A percentile compares a stretch with the other conserved stretches of the same genome.
Evolutionary conservation across 2,329 filamentous ascomycete genomes (phyloP).

Genomic region (Neopestalotiopsis rosae): DNA sequence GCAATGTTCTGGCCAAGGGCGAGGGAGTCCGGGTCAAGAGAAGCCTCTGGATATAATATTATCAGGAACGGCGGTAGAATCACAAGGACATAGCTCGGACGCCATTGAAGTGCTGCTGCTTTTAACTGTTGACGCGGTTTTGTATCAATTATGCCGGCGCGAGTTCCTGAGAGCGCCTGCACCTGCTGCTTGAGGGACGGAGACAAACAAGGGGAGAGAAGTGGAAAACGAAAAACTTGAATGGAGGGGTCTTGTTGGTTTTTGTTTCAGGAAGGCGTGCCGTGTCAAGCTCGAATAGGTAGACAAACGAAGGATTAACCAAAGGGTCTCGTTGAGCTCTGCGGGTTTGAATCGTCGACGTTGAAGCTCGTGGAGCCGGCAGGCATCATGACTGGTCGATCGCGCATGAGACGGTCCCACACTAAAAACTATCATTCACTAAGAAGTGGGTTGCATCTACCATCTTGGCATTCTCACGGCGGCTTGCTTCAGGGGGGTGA

Average conservation of each 20-base stretch:
- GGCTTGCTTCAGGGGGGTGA: background rate
- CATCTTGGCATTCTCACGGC: background rate
- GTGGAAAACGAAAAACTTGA: background rate
- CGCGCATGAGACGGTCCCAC: constrained; percentile 10
- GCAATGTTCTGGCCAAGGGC: background rate
- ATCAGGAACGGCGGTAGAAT: constrained; percentile 4
- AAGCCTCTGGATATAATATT: constrained; percentile 13
- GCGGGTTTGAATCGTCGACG: constrained; percentile 8
- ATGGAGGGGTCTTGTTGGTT: background rate
- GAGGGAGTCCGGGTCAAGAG: constrained; percentile 8
- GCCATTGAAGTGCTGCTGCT: constrained; percentile 18
- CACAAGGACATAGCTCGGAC: constrained; percentile 15
- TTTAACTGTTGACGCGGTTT: background rate
- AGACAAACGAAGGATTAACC: background rate
- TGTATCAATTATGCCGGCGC: background rate
- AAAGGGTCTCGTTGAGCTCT: constrained; percentile 2
- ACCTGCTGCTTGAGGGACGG: background rate
- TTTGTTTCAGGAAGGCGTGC: constrained; percentile 11
- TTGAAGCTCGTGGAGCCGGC: constrained; percentile 16
- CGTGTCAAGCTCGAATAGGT: background rate
- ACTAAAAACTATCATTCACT: constrained; percentile 1
- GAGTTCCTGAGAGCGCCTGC: background rate
- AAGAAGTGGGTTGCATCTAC: background rate
- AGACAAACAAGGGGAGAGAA: background rate
- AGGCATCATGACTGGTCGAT: constrained; percentile 13